These are phyloP conservation scores for Amanita exitialis DNA, from an alignment of 768 basidiomycete genomes.

Conservation along the genomic window DNA sequence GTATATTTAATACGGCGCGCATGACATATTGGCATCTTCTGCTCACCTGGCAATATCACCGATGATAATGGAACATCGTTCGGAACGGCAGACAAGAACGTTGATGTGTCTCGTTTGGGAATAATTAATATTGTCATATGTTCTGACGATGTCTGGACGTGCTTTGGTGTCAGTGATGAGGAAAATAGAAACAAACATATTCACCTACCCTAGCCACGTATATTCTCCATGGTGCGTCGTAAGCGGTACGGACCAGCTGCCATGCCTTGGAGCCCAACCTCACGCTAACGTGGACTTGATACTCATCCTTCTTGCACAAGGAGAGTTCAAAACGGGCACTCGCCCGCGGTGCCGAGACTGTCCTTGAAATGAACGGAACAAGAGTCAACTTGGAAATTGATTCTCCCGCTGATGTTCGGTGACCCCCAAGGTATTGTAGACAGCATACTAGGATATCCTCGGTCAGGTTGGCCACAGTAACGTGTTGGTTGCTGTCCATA, in stretches of 20 bases:
- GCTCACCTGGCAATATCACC: conserved; percentile 67
- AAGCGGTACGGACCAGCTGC: not conserved
- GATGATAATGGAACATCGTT: conserved; percentile 62
- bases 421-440: not conserved
- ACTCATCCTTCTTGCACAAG: conserved; percentile 1
- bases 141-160: not conserved
- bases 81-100: conserved; percentile 52
- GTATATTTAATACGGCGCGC: not conserved
- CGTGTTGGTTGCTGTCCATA: not conserved
- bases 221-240: conserved; percentile 1
- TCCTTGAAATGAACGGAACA: not conserved
- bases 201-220: not conserved
- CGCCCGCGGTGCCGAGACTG: not conserved
- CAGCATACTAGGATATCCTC: not conserved
- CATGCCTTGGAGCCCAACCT: not conserved
- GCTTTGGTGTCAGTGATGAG: not conserved
- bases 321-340: not conserved
- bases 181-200: not conserved
- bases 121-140: conserved; percentile 38
- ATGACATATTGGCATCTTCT: conserved; percentile 6
- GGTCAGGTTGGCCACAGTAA: conserved; percentile 3
- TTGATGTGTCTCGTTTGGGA: conserved; percentile 44
- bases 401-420: not conserved
- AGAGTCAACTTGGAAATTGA: not conserved
- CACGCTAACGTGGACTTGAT: not conserved